These are phyloP conservation scores for Microcyclospora tardicrescens DNA, from an alignment of 2,329 filamentous ascomycete species.

Conservation along the genomic window DNA sequence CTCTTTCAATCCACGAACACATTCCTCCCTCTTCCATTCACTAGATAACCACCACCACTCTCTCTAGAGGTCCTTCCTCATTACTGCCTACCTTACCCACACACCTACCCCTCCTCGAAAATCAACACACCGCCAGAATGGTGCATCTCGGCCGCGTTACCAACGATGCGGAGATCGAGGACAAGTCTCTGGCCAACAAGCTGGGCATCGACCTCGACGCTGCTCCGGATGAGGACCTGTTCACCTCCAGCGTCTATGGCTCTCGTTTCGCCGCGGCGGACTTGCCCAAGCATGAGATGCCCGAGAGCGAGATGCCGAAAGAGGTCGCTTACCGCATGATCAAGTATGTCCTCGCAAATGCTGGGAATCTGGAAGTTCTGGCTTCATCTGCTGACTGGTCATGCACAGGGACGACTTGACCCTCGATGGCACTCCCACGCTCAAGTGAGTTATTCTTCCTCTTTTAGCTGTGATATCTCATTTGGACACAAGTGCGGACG, in stretches of 20 bases:
- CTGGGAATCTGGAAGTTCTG: background rate
- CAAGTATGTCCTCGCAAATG: slow-evolving; percentile 35
- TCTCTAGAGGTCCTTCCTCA: background rate
- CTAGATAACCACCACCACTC: too few relatives aligned
- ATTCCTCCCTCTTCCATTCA: too few relatives aligned
- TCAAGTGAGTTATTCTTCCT: slow-evolving; percentile 45
- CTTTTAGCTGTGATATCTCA: background rate
- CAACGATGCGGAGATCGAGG: slow-evolving; percentile 19
- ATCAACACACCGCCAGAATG: slow-evolving; percentile 15
- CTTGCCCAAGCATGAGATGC: slow-evolving; percentile 74
- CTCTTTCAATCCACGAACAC: too few relatives aligned
- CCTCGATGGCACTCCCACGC: slow-evolving; percentile 79
- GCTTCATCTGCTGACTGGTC: slow-evolving; percentile 1
- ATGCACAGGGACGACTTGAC: slow-evolving; percentile 59
- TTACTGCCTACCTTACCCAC: background rate
- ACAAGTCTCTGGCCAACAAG: slow-evolving; percentile 31
- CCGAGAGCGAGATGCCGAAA: slow-evolving; percentile 77
- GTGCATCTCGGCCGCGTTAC: slow-evolving; percentile 22
- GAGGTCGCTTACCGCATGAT: slow-evolving; percentile 95
- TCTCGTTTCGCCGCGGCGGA: slow-evolving; percentile 70
- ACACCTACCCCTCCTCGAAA: background rate
- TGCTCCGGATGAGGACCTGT: slow-evolving; percentile 37
- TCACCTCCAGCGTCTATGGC: slow-evolving; percentile 75
- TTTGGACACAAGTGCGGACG: too few relatives aligned
- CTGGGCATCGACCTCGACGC: slow-evolving; percentile 35